Evolutionary conservation across 1,139 yeast genomes (phyloP), one percentile per base, ranked within the genome.

Genomic region (Sugiyamaella pinicola): DNA sequence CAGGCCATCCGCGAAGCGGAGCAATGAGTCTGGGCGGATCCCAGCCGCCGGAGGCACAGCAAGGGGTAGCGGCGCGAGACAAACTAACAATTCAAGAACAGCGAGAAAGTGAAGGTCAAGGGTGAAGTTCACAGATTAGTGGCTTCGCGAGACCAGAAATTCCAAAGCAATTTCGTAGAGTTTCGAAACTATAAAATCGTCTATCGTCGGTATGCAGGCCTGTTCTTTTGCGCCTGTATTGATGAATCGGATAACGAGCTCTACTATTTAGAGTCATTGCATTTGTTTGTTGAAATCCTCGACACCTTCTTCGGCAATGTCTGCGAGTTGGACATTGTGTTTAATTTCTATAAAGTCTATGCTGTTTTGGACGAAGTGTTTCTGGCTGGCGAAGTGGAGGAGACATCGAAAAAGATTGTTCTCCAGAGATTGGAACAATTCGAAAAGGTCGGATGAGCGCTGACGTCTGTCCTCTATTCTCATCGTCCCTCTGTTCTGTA

Each of bases 251-350:
- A 90, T 65, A 85, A 85, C 64, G 97, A 91, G 66, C 77, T 93
- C 58, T 81, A 85, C 53, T 87, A 86, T 65, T 74, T 93, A 53
- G 96, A 93, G 60, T 83, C 89, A 29, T 81, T 93, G 33, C 99
- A 93, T 66, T 74, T 91, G 53, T 82, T 93, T 61, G 98, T 93
- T 22, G 97, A 93, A 69, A 82, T 90, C 9, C 73, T 93, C 56
- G 99, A 93, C 67, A 77, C 84, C 5, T 89, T 86, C 68, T 93
- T 93, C 65, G 80, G 81, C 49, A 90, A 85, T 64, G 99, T 93
- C n/a, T 91, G 98, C 72, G 99, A 93, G 71, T 77, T 93, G 62
- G 99, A 93, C 68, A 78, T 93, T 54, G 95, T 93, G 40, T 93
- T 93, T 77, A 95, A 95, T 60, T 93, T 93, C 71, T 86, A 85